Base-by-base conservation (phyloP, 208 protist genomes). In the Kentomonas sorsogonicus region DNA sequence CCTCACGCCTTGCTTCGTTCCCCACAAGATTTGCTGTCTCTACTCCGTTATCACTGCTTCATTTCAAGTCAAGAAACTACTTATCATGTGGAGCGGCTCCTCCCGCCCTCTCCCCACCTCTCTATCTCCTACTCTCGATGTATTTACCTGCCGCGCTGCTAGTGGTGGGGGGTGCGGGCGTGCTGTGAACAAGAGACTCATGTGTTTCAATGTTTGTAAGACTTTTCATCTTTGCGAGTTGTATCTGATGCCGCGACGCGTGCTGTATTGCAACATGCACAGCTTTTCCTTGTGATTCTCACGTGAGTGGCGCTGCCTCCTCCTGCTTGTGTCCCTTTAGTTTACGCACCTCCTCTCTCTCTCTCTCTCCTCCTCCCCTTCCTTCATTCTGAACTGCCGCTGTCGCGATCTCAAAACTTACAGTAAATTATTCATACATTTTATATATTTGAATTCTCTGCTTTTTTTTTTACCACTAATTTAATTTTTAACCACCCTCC, bases 381-480 rank as follows among this genome's bases (percentile, higher is more conserved):
- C 15, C 5, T 40, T 61, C 3, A 5, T 61, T 22, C 20, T 38
- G 29, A 31, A 55, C 38, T 63, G 31, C 41, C 47, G 27, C 15
- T 53, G 31, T 22, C 50, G 41, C 38, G 55, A 52, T 47, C 27
- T 6, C 20, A 31, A 38, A 27, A 34, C 6, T 26, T 3, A 43
- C 11, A 22, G 23, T 23, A 34, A 46, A 23, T 9, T 9, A 46
- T 43, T 26, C 2, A 16, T 6, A 58, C 23, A 34, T 26, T 46
- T 27, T 47, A 15, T 43, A 4, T 34, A 41, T 36, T 41, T 3
- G 15, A 41, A 47, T 44, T 54, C 15, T 44, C 46, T 53, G 22
- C 43, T 68, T 29, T 46, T 46, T 47, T 52, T 36, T 43, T n/a
- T n/a, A n/a, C n/a, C n/a, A n/a, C 9, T 33, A 5, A 23, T 44